These are phyloP conservation scores for Erodium moschatum DNA, from an alignment of 441 rosid genomes.

Conservation along the genomic window DNA sequence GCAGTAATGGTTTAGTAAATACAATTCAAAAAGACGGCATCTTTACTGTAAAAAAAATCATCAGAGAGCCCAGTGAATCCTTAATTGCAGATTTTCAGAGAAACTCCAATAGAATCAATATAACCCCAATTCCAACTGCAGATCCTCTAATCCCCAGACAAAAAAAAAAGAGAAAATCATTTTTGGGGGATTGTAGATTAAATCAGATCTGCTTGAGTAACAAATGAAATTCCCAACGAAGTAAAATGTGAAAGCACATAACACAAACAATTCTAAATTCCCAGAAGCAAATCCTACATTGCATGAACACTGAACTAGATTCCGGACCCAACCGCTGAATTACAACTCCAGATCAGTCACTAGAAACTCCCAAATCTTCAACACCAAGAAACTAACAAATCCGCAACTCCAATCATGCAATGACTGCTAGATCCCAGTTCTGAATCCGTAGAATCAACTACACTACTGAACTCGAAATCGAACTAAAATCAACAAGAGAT, in stretches of 20 bases:
- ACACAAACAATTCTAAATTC: neutral
- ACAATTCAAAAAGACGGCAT: too few relatives aligned
- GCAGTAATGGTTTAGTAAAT: too few relatives aligned
- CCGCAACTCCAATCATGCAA: neutral
- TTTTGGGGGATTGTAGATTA: neutral
- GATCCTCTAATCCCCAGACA: too few relatives aligned
- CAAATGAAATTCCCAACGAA: neutral
- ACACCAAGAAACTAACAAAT: neutral
- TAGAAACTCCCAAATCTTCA: neutral
- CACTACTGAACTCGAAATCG: neutral
- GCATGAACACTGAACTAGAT: neutral
- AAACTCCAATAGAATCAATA: too few relatives aligned
- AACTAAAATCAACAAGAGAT: neutral
- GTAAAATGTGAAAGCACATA: neutral
- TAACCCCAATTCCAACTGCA: too few relatives aligned
- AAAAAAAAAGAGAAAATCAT: too few relatives aligned
- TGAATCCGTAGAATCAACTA: neutral
- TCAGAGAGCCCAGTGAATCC: too few relatives aligned
- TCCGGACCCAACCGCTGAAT: neutral
- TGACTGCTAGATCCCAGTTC: too few relatives aligned
- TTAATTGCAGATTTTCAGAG: too few relatives aligned
- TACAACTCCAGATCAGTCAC: slow-evolving; percentile 1
- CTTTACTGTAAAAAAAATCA: too few relatives aligned
- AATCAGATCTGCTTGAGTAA: neutral
- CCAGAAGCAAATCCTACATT: neutral